Conservation (phyloP, 805 yeast species). For the Lipomyces chichibuensis region DNA sequence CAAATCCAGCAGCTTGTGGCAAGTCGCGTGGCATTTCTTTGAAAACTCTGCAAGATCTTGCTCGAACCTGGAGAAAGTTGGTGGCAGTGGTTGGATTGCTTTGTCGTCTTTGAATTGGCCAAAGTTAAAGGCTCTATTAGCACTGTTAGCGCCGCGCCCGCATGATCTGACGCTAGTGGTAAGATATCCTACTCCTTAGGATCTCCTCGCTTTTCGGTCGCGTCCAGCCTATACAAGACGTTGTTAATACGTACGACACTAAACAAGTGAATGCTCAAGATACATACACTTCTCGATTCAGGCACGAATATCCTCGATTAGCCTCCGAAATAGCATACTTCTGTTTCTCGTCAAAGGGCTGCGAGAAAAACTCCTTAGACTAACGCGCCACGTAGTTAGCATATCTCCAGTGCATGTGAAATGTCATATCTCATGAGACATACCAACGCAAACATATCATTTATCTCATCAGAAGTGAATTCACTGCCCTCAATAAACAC, state of each 20-base stretch:
- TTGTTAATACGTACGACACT: neutral
- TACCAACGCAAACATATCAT: constrained; percentile 50
- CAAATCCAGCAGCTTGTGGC: constrained; percentile 55
- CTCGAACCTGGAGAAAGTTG: constrained; percentile 52
- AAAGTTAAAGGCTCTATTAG: constrained; percentile 60
- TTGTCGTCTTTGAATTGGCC: constrained; percentile 53
- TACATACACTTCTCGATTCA: constrained; percentile 55
- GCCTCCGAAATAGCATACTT: constrained; percentile 55
- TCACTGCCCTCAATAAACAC: constrained; percentile 69
- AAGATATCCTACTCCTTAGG: constrained; percentile 46
- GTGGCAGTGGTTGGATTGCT: constrained; percentile 53
- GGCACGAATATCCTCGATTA: constrained; percentile 64
- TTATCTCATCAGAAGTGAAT: constrained; percentile 60
- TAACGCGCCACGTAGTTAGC: neutral
- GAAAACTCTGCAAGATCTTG: constrained; percentile 44
- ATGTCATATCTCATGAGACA: neutral
- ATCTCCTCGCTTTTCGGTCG: constrained; percentile 47
- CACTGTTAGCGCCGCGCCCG: neutral
- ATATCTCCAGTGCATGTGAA: neutral
- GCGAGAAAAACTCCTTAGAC: constrained; percentile 56
- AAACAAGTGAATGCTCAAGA: neutral
- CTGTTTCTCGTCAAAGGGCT: constrained; percentile 56
- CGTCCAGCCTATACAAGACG: constrained; percentile 40
- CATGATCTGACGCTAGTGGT: constrained; percentile 41
- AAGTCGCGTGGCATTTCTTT: constrained; percentile 54